Evolutionary conservation across 2,329 filamentous ascomycete genomes (phyloP), one percentile per base, ranked within the genome.

Genomic region (Diplocarpon rosae): DNA sequence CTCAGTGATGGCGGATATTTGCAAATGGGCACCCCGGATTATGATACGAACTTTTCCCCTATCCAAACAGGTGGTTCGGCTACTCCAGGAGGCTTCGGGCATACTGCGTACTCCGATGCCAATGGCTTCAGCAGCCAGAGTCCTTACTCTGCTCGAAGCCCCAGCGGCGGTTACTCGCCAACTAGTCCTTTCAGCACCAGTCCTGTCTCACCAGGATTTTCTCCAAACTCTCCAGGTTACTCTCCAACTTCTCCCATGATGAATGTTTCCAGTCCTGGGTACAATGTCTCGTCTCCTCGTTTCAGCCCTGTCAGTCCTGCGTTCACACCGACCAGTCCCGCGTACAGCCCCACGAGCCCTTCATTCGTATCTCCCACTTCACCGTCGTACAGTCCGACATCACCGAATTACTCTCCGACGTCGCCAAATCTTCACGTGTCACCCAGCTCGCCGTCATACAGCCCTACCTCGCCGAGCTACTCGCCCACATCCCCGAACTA

Each of bases 341-440:
- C 56, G 3, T 62, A 62, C 42, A 61, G 57, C 16, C 59, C 60
- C 14, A 63, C 60, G 5, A 59, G 56, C 39, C 60, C 60, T 13
- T 57, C 56, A n/a, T 60, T 59, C 27, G 55, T 57, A 64, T 67
- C 46, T 65, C 70, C 53, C 64, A 92, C 82, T 30, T 92, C 85
- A 52, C 87, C 87, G 34, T 86, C 85, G 68, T 80, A 80, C 60
- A 86, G 83, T 42, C 83, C 83, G 2, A 83, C 82, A 1, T 87
- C 83, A 53, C 81, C 82, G 44, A 78, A 73, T 58, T 85, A 85
- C 65, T 80, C 77, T 28, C 78, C 80, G 10, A 81, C 78, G 14
- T 85, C 84, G 62, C 74, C 85, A 53, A 88, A 84, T 82, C 83
- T 51, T 37, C 54, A 53, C 40, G 46, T 44, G 10, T 55, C 52